Base-by-base conservation (phyloP, 495 filamentous ascomycete species). In the Aspergillus nanangensis region DNA sequence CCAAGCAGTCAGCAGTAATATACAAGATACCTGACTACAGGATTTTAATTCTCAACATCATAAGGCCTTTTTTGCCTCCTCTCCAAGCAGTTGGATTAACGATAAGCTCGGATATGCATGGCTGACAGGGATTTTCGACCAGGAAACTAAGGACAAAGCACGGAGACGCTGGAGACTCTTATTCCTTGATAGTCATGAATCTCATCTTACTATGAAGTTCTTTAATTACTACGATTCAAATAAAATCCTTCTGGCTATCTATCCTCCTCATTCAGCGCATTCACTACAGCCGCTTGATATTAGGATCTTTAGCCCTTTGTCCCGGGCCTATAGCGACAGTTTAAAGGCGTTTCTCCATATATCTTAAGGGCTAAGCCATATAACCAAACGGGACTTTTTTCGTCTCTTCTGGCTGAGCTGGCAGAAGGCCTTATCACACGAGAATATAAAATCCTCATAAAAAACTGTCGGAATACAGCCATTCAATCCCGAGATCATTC, bases 211-310 rank as follows among this genome's bases (percentile, higher is more conserved):
- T 15, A 41, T 48, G 9, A 41, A 42, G 27, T 48, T 41, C 37
- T 25, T 48, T 17, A 13, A 44, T 1, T 49, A 43, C 15, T 49
- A 23, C 14, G 15, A 49, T 21, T n/a, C 5, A 3, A 49, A 49
- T 49, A 49, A 24, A 24, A 49, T 49, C 15, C 13, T 38, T 32
- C 23, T 49, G 23, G 17, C 23, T 8, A 49, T 22, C 0, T 49
- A 38, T 43, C 47, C 17, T 2, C 39, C 39, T 43, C n/a, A 49
- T 43, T 49, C 17, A n/a, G 44, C 33, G 3, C 33, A 49, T 43
- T 43, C 18, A 1, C 32, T 49, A 15, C 47, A 49, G 39, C 39
- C 13, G 20, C 47, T 49, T 38, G 18, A 49, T 38, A n/a, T n/a
- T n/a, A n/a, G n/a, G n/a, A n/a, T n/a, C n/a, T n/a, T n/a, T n/a